Evolutionary conservation across 2,329 filamentous ascomycete species (phyloP).

Genomic region (Pestalotiopsis sp.): DNA sequence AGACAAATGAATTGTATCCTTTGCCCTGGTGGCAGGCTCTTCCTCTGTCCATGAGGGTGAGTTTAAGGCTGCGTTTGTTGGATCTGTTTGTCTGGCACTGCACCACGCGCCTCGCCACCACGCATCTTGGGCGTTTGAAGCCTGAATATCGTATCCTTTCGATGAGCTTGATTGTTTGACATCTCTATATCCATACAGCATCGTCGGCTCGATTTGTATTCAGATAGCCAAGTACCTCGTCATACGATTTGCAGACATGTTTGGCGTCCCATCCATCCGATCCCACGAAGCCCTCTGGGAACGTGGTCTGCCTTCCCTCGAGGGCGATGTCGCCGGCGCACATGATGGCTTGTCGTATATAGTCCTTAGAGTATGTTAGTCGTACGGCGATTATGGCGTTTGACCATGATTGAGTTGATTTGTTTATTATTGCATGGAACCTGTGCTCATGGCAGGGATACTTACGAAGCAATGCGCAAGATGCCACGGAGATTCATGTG

Average conservation of each 20-base stretch:
- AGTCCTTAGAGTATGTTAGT: conserved; percentile 1
- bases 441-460: too few relatives aligned
- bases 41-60: background rate
- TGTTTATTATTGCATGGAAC: too few relatives aligned
- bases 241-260: conserved; percentile 43
- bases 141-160: background rate
- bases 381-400: too few relatives aligned
- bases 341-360: conserved; percentile 29
- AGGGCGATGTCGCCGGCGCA: conserved; percentile 31
- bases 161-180: background rate
- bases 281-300: conserved; percentile 37
- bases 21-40: background rate
- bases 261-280: conserved; percentile 46
- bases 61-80: background rate
- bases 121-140: background rate
- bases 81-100: background rate
- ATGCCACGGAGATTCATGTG: conserved; percentile 37
- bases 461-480: conserved; percentile 43
- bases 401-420: too few relatives aligned
- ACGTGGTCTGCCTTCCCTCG: conserved; percentile 41
- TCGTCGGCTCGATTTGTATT: conserved; percentile 36
- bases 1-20: background rate
- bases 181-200: conserved; percentile 37
- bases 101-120: background rate
- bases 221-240: conserved; percentile 35